phyloP scores from a whole-genome alignment of 208 protist genomes.

The Novymonas esmeraldas region DNA sequence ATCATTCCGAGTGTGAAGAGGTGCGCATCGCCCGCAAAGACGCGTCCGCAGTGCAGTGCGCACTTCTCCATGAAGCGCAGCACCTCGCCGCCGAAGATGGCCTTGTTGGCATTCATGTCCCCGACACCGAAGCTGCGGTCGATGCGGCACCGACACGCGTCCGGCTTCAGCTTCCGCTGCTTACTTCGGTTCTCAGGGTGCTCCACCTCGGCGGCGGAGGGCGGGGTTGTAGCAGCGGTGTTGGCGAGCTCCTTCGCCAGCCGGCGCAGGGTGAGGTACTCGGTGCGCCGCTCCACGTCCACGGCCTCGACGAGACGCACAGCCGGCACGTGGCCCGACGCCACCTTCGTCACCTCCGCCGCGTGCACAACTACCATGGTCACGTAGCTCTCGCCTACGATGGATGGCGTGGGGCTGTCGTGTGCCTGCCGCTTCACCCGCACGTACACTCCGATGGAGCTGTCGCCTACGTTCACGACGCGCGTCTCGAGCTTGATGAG shows the following conservation, averaged over 20 bases:
- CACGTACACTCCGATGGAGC: constrained; percentile 45
- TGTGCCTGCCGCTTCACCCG: constrained; percentile 41
- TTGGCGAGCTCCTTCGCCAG: neutral
- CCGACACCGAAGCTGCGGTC: constrained; percentile 33
- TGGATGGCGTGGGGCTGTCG: constrained; percentile 20
- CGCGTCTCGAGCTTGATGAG: constrained; percentile 36
- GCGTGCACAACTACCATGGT: constrained; percentile 40
- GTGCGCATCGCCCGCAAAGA: constrained; percentile 40
- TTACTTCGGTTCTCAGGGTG: constrained; percentile 38
- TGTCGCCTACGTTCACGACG: constrained; percentile 39
- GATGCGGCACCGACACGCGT: constrained; percentile 15
- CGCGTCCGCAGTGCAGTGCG: constrained; percentile 61
- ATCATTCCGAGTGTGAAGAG: constrained; percentile 56
- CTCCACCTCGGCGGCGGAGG: constrained; percentile 27
- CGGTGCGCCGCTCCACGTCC: constrained; percentile 26
- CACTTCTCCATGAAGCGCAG: constrained; percentile 56
- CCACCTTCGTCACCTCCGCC: constrained; percentile 2
- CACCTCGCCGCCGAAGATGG: constrained; percentile 63
- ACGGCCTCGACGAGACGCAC: constrained; percentile 20
- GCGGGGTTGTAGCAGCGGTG: neutral
- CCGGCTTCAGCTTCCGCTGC: constrained; percentile 24
- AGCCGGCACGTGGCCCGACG: constrained; percentile 29
- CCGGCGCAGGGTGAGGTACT: constrained; percentile 30
- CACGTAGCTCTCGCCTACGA: constrained; percentile 43
- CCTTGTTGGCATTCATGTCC: constrained; percentile 53